phyloP scores from a whole-genome alignment of 805 yeast species.

The Limtongia smithiae region DNA sequence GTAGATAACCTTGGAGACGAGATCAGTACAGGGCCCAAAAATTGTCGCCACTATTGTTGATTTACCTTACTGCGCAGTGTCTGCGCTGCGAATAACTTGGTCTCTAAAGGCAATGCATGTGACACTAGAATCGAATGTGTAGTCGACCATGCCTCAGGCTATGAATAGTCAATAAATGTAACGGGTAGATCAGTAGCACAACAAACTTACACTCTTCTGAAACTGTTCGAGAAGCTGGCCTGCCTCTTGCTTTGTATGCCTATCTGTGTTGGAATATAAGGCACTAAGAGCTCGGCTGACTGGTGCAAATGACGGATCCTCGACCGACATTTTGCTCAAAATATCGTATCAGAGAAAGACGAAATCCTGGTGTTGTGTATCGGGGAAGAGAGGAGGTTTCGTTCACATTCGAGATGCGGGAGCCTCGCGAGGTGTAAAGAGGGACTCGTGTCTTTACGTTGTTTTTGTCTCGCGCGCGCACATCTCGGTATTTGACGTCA shows the following conservation, averaged over 20 bases:
- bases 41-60: no score
- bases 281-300: constrained; percentile 42
- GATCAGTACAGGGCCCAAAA: no score
- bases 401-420: no score
- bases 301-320: constrained; percentile 20
- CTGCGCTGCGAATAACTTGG: constrained; percentile 83
- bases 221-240: constrained; percentile 65
- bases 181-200: no score
- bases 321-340: no score
- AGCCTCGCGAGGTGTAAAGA: no score
- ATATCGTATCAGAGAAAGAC: no score
- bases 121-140: constrained; percentile 45
- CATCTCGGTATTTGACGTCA: no score
- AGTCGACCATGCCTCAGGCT: constrained; percentile 65
- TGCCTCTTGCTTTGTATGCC: constrained; percentile 45
- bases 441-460: no score
- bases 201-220: constrained; percentile 56
- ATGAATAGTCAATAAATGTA: neutral
- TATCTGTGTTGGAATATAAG: constrained; percentile 46
- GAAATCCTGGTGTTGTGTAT: no score
- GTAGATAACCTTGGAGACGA: constrained; percentile 58
- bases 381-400: no score
- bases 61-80: constrained; percentile 69
- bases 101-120: constrained; percentile 44
- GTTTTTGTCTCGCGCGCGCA: no score